Base-by-base conservation (phyloP, 2,329 filamentous ascomycete species). In the Ilyonectria sp. region DNA sequence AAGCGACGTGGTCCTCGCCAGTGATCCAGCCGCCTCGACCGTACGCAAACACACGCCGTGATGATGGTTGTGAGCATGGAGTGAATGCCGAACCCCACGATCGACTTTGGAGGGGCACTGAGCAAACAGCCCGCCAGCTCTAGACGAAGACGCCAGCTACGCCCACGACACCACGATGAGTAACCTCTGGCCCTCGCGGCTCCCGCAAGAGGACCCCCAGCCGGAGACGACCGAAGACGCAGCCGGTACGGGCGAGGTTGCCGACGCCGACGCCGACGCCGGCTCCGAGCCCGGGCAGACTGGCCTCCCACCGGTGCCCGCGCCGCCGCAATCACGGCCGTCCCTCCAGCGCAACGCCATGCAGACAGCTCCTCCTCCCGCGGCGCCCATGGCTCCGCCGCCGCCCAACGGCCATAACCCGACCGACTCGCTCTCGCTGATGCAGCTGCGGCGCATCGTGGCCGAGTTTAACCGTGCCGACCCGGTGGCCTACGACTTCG, bases 401-500 rank as follows among this genome's bases (percentile, higher is more conserved):
- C 79, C 64, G 67, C 62, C 66, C 35, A 75, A 71, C 50, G 73
- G 62, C 17, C 73, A 71, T 80, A 58, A 85, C 81, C 15, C 83
- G 8, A 89, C 77, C 26, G 92, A 95, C 81, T 95, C 93, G 17
- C 85, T 95, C 31, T 95, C 92, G 37, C 83, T 95, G 49, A 87
- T 90, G 68, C 93, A 95, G 80, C 85, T 95, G 56, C 88, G 90
- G 70, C 90, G 89, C 71, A 88, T 95, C 60, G 91, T 95, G 19
- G 89, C 90, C 69, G 93, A 95, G 66, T 90, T 94, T 72, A 92
- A 92, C 17, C 89, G 89, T 70, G 78, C 86, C 58, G 92, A 94
- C 71, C 88, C 92, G 56, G 85, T 87, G 49, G 90, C 90, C 11
- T 99, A 99, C 84, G 94, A 96, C 68, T 99, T 97, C 79, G 89